A percentile compares a stretch with the other conserved stretches of the same genome.
Evolutionary conservation across 2,329 filamentous ascomycete species (phyloP).

Genomic region (Paraconiothyrium brasiliense): DNA sequence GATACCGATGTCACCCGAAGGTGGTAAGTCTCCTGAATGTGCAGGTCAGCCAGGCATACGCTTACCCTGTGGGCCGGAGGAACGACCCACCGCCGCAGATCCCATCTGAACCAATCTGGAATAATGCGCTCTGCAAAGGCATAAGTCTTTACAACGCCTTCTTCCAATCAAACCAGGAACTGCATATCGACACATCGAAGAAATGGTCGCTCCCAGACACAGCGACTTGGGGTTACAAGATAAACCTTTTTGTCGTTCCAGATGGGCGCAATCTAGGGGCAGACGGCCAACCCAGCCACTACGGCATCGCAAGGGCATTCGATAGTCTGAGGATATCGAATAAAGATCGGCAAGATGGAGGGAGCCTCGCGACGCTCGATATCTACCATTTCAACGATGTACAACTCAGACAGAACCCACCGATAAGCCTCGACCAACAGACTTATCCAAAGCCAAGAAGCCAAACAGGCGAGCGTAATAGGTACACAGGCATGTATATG

Average conservation of each 20-base stretch:
- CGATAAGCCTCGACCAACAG: not conserved
- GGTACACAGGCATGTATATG: not conserved
- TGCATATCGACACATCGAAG: not conserved
- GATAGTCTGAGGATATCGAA: not conserved
- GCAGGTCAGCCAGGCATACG: not conserved
- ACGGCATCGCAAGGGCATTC: slow-evolving; percentile 11
- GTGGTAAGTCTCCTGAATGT: slow-evolving; percentile 1
- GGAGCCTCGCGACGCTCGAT: not conserved
- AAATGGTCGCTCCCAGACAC: not conserved
- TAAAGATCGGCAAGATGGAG: slow-evolving; percentile 11
- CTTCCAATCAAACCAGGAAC: not conserved
- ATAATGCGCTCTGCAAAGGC: not conserved
- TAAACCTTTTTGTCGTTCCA: not conserved
- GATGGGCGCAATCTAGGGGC: not conserved
- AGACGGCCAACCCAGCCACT: not conserved
- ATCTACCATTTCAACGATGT: no score
- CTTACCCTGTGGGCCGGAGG: not conserved
- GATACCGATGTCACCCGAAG: not conserved
- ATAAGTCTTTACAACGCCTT: not conserved
- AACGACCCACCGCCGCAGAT: not conserved
- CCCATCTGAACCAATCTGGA: not conserved
- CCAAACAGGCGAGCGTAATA: no score
- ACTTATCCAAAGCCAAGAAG: not conserved
- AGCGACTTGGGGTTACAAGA: slow-evolving; percentile 9
- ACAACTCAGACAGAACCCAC: not conserved